Conservation (phyloP, 495 filamentous ascomycete species). For the Aspergillus asperescens region DNA sequence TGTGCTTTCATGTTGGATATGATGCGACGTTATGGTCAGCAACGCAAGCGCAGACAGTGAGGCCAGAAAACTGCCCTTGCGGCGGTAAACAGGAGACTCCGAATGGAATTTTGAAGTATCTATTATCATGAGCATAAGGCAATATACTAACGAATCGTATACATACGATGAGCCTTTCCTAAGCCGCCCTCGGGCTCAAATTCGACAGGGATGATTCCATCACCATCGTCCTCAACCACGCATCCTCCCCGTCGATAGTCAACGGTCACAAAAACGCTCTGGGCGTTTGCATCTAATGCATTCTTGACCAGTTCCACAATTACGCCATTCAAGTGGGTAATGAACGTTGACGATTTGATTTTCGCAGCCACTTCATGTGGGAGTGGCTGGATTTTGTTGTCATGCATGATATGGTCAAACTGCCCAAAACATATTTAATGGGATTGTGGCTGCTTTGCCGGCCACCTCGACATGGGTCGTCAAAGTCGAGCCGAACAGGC, state of each 20-base stretch:
- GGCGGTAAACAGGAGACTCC: slow-evolving; percentile 52
- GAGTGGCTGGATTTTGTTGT: slow-evolving; percentile 57
- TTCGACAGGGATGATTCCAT: slow-evolving; percentile 67
- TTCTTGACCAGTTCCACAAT: slow-evolving; percentile 76
- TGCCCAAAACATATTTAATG: slow-evolving; percentile 17
- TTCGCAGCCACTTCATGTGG: slow-evolving; percentile 74
- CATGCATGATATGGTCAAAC: slow-evolving; percentile 20
- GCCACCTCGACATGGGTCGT: neutral
- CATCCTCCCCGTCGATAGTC: slow-evolving; percentile 76
- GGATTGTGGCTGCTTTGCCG: slow-evolving; percentile 2
- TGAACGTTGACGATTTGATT: slow-evolving; percentile 76
- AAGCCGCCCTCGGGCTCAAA: slow-evolving; percentile 68
- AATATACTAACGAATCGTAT: neutral
- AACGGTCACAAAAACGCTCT: slow-evolving; percentile 62
- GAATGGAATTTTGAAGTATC: slow-evolving; percentile 72
- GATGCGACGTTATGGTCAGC: slow-evolving; percentile 73
- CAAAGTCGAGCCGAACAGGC: neutral
- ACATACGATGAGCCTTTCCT: slow-evolving; percentile 67
- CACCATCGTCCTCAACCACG: slow-evolving; percentile 81
- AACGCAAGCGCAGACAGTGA: slow-evolving; percentile 73
- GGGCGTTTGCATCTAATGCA: slow-evolving; percentile 74
- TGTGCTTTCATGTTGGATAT: slow-evolving; percentile 54
- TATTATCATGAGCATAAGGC: slow-evolving; percentile 19
- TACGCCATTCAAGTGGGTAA: slow-evolving; percentile 70
- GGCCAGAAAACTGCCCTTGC: slow-evolving; percentile 68